Percentiles rank a stretch among this genome's conserved stretches.
Conservation (phyloP, 2,329 filamentous ascomycete species). For the Aspergillus sp. region DNA sequence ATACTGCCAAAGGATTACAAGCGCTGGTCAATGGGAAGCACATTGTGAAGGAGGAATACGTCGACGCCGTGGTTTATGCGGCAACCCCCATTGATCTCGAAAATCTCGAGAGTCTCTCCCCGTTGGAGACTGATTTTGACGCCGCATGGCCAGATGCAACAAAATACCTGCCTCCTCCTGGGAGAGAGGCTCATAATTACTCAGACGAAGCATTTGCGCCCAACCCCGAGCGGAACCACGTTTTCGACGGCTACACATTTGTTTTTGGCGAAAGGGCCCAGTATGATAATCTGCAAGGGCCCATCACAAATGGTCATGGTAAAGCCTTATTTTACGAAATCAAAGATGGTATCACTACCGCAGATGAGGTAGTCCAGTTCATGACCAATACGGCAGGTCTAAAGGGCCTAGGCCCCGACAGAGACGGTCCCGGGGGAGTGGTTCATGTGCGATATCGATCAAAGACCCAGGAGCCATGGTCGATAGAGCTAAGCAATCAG, state of each 20-base stretch:
- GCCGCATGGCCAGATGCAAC: conserved; percentile 75
- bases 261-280: conserved; percentile 80
- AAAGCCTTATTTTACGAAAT: conserved; percentile 75
- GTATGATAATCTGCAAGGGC: conserved; percentile 73
- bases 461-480: conserved; percentile 68
- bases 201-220: conserved; percentile 74
- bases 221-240: conserved; percentile 64
- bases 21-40: conserved; percentile 80
- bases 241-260: conserved; percentile 89
- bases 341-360: conserved; percentile 64
- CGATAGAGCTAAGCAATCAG: conserved; percentile 67
- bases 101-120: conserved; percentile 55
- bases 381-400: conserved; percentile 76
- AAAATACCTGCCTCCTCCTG: conserved; percentile 72
- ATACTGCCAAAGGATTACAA: conserved; percentile 84
- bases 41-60: conserved; percentile 74
- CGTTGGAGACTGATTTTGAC: conserved; percentile 80
- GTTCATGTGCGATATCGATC: conserved; percentile 76
- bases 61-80: conserved; percentile 71
- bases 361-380: conserved; percentile 77
- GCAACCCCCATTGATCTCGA: conserved; percentile 58
- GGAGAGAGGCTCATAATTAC: conserved; percentile 74
- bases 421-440: conserved; percentile 68
- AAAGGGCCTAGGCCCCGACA: conserved; percentile 68
- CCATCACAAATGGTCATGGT: conserved; percentile 78